These are phyloP conservation scores for Polyrhizophydium stewartii DNA, from an alignment of 371 early-diverging fungal genomes.

Conservation along the genomic window DNA sequence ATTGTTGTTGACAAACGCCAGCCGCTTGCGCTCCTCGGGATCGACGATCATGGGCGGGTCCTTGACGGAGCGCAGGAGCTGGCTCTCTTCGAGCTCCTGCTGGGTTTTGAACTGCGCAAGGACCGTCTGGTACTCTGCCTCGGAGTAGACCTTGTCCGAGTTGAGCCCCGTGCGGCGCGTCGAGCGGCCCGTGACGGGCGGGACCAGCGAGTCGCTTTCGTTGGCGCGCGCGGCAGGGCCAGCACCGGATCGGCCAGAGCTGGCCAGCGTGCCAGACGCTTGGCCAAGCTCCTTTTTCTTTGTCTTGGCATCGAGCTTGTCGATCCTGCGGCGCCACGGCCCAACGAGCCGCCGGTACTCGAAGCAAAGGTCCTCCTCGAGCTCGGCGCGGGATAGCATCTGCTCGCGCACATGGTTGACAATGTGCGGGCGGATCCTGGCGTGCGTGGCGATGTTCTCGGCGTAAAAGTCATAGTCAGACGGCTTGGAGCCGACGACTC, in stretches of 20 bases:
- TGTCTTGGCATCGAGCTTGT: background rate
- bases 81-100: slow-evolving; percentile 12
- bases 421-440: background rate
- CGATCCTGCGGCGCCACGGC: background rate
- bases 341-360: background rate
- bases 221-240: no score
- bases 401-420: background rate
- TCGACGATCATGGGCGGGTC: slow-evolving; percentile 40
- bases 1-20: slow-evolving; percentile 23
- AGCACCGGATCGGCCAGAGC: no score
- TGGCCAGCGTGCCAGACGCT: no score
- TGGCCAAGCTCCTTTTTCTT: no score
- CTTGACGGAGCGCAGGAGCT: slow-evolving; percentile 11
- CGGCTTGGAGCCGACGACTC: background rate
- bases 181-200: background rate
- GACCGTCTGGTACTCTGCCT: slow-evolving; percentile 40
- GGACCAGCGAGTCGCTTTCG: background rate
- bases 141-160: slow-evolving; percentile 37
- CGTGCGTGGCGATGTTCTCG: background rate
- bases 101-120: slow-evolving; percentile 23
- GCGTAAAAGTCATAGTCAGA: background rate
- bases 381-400: background rate
- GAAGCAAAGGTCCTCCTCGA: background rate
- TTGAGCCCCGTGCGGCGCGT: slow-evolving; percentile 13
- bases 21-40: slow-evolving; percentile 13